Evolutionary conservation across 352 stramenopile species (phyloP).

Genomic region (Pythium pyrilobum): DNA sequence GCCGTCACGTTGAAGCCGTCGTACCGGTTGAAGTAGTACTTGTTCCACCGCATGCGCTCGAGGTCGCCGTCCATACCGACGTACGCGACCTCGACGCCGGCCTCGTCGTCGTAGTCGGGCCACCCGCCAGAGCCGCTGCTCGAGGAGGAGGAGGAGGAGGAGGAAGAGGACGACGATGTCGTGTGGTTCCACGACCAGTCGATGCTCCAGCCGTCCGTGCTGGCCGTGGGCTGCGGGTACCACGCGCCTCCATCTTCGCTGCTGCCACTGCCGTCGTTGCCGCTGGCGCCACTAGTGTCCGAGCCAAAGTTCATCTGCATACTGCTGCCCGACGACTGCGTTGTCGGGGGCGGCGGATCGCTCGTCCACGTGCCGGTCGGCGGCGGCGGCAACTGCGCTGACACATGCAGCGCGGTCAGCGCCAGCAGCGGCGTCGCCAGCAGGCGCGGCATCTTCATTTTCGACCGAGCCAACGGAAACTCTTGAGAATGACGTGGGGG

Average conservation of each 20-base stretch:
- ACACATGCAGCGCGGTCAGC: neutral
- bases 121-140: neutral
- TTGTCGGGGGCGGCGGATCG: neutral
- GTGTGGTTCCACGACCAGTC: neutral
- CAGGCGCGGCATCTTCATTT: neutral
- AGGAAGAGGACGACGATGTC: neutral
- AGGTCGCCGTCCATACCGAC: slow-evolving; percentile 5
- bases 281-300: neutral
- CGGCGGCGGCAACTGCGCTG: neutral
- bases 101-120: slow-evolving; percentile 1
- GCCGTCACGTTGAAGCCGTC: slow-evolving; percentile 4
- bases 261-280: neutral
- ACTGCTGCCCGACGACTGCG: neutral
- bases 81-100: neutral
- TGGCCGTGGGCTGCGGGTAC: neutral
- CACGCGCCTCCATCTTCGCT: neutral
- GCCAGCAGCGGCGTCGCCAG: neutral
- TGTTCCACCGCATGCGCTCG: neutral
- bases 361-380: no score
- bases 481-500: no score
- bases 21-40: slow-evolving; percentile 5
- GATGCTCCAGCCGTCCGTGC: neutral
- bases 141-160: neutral
- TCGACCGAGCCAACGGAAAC: no score
- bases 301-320: neutral